Conservation (phyloP, 2,329 filamentous ascomycete genomes). For the Cytospora piceae region DNA sequence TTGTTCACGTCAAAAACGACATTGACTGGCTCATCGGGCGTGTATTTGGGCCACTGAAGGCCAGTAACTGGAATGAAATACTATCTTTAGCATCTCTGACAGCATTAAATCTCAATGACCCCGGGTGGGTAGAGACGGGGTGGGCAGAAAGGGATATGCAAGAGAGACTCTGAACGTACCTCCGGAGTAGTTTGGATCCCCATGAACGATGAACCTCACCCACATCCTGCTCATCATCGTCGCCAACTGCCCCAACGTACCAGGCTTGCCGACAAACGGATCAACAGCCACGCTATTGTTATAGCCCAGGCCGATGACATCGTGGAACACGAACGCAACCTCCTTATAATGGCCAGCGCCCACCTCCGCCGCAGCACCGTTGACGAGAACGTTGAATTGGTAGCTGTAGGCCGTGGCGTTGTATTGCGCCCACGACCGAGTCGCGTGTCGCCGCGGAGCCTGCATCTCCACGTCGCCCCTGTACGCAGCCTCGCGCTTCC, state of each 20-base stretch:
- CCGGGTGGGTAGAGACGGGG: too few species aligned
- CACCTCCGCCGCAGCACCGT: conserved; percentile 34
- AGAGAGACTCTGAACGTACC: conserved; percentile 25
- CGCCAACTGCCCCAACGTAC: conserved; percentile 47
- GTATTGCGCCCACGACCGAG: conserved; percentile 50
- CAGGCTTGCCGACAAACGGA: conserved; percentile 47
- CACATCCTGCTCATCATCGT: conserved; percentile 55
- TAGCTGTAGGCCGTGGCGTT: conserved; percentile 41
- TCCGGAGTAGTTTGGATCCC: conserved; percentile 46
- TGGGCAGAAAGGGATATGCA: not conserved
- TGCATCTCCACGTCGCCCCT: conserved; percentile 39
- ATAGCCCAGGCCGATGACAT: conserved; percentile 52
- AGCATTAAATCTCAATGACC: too few species aligned
- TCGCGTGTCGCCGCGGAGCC: conserved; percentile 50
- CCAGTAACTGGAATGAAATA: not conserved
- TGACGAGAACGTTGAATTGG: conserved; percentile 47
- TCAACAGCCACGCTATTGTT: conserved; percentile 39
- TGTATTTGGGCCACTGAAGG: conserved; percentile 50
- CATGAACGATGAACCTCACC: conserved; percentile 52
- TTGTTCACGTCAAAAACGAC: conserved; percentile 56
- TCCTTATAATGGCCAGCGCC: conserved; percentile 46
- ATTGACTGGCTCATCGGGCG: conserved; percentile 44
- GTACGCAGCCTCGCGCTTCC: conserved; percentile 14
- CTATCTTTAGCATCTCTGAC: not conserved
- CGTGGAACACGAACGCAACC: conserved; percentile 58